phyloP scores from a whole-genome alignment of 768 basidiomycete genomes.

The Lactifluus volemus region DNA sequence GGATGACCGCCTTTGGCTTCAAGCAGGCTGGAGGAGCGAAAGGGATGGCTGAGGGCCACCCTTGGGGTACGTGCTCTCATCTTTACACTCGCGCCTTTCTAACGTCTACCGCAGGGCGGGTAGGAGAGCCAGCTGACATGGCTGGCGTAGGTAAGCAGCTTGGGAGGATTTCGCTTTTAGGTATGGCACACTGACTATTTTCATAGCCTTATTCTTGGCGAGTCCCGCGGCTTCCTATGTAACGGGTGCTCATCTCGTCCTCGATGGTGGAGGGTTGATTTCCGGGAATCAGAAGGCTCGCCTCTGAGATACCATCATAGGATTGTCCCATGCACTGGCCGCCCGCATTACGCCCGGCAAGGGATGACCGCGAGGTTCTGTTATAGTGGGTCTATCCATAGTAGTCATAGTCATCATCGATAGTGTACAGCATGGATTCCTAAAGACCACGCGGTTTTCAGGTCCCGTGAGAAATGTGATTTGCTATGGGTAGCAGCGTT shows the following conservation, averaged over 20 bases:
- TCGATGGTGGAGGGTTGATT: constrained; percentile 44
- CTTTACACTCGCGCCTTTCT: neutral
- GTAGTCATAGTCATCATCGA: neutral
- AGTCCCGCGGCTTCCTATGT: constrained; percentile 67
- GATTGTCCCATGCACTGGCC: neutral
- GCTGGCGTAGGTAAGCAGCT: constrained; percentile 47
- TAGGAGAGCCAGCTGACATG: constrained; percentile 56
- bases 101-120: constrained; percentile 40
- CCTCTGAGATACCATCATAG: neutral
- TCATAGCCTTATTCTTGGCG: constrained; percentile 29
- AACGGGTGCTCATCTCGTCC: constrained; percentile 60
- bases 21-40: constrained; percentile 42
- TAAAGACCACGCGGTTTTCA: neutral
- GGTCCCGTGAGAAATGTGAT: neutral
- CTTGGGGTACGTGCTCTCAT: constrained; percentile 41
- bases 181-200: neutral
- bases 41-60: constrained; percentile 44
- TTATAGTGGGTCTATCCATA: neutral
- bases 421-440: neutral
- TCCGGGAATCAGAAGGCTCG: neutral
- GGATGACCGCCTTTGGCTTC: constrained; percentile 74
- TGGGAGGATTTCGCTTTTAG: too few relatives aligned
- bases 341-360: neutral
- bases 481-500: neutral
- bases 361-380: neutral